phyloP scores from a whole-genome alignment of 306 rosid genomes.

The Ziziphus jujuba region DNA sequence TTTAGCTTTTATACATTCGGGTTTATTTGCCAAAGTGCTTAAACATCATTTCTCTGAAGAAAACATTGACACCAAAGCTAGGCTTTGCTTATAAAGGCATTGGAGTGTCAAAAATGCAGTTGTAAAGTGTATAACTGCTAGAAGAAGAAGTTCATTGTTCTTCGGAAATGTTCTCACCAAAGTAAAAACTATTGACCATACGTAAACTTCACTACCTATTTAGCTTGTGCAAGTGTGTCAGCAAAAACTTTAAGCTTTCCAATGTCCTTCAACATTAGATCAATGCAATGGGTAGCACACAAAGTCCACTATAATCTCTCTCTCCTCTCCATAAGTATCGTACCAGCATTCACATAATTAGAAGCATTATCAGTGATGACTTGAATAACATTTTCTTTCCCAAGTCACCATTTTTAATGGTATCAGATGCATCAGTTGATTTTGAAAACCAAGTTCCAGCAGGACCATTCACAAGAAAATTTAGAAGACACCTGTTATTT shows the following conservation, averaged over 20 bases:
- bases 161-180: not conserved
- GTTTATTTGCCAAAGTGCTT: not conserved
- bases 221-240: not conserved
- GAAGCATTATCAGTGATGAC: no score
- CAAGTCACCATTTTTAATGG: not conserved
- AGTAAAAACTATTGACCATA: not conserved
- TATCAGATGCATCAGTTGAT: not conserved
- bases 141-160: not conserved
- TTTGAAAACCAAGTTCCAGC: not conserved
- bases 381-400: no score
- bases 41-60: not conserved
- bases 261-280: conserved; percentile 3
- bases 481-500: not conserved
- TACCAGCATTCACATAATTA: not conserved
- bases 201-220: not conserved
- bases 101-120: not conserved
- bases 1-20: not conserved
- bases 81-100: not conserved
- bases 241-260: not conserved
- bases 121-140: not conserved
- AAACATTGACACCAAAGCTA: not conserved
- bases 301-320: conserved; percentile 1
- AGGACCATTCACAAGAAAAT: conserved; percentile 1
- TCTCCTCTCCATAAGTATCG: not conserved
- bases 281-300: conserved; percentile 8